Percentiles rank a stretch among this genome's conserved stretches.
phyloP scores from a whole-genome alignment of 2,329 filamentous ascomycete species.

The Cordyceps sp. region DNA sequence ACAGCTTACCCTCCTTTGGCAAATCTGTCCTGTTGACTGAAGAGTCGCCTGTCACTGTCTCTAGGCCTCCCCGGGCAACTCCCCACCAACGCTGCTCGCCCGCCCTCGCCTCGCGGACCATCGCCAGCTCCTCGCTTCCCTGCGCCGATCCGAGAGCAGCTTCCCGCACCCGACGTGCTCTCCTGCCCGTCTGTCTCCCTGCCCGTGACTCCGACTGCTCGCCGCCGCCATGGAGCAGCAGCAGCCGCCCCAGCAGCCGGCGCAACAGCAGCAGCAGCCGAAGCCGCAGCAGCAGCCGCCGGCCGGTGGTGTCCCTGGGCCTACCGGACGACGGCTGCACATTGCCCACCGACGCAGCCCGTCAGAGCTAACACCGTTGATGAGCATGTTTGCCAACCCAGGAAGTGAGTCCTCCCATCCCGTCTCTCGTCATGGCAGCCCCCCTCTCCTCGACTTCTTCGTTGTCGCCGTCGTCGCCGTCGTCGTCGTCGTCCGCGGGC shows the following conservation, averaged over 20 bases:
- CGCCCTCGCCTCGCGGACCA: not conserved
- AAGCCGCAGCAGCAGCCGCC: constrained; percentile 29
- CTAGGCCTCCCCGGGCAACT: too few relatives aligned
- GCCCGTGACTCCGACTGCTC: constrained; percentile 31
- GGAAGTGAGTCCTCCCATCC: constrained; percentile 36
- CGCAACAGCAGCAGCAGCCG: constrained; percentile 29
- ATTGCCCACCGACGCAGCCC: constrained; percentile 95
- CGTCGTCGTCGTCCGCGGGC: too few relatives aligned
- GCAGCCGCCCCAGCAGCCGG: constrained; percentile 29
- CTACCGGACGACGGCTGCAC: constrained; percentile 77
- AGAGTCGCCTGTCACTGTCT: too few relatives aligned
- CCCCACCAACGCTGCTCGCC: too few relatives aligned
- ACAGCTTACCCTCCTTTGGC: not conserved
- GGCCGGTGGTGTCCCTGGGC: constrained; percentile 47
- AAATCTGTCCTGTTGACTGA: constrained; percentile 5
- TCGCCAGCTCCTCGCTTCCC: constrained; percentile 5
- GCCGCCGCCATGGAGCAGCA: constrained; percentile 44
- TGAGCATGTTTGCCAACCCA: constrained; percentile 70
- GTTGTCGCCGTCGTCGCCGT: too few relatives aligned
- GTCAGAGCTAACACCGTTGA: constrained; percentile 89
- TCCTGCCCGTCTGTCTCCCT: too few relatives aligned
- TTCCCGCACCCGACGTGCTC: constrained; percentile 20
- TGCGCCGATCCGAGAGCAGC: constrained; percentile 4
- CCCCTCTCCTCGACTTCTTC: too few relatives aligned
- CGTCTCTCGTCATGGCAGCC: constrained; percentile 1